Percentiles rank a stretch among this genome's conserved stretches.
Evolutionary conservation across 164 flowering plant genomes (phyloP).

Genomic region (Tetracentron sinense): DNA sequence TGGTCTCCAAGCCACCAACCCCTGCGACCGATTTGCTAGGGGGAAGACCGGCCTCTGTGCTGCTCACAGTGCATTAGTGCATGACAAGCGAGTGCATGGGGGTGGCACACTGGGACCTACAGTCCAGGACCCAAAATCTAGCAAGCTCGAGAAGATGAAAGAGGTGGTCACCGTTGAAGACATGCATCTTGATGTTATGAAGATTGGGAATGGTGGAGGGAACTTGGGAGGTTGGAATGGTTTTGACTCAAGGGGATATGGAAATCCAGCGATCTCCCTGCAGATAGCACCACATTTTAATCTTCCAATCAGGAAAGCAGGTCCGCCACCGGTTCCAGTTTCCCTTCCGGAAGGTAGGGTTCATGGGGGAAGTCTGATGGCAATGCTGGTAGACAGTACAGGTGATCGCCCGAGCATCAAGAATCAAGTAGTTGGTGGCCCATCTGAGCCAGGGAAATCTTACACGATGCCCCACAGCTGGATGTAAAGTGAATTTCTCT

Average conservation of each 20-base stretch:
- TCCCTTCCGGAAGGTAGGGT: conserved; percentile 54
- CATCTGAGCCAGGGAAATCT: conserved; percentile 19
- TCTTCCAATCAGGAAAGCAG: neutral
- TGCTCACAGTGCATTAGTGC: conserved; percentile 69
- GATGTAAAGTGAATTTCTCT: conserved; percentile 15
- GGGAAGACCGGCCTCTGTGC: conserved; percentile 85
- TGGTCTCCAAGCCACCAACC: conserved; percentile 35
- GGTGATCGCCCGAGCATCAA: conserved; percentile 5
- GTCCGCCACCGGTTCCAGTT: conserved; percentile 8
- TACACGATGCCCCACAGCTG: conserved; percentile 21
- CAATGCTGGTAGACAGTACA: conserved; percentile 31
- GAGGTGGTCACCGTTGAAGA: conserved; percentile 29
- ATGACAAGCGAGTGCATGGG: conserved; percentile 90
- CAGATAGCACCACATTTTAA: neutral
- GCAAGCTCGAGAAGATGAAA: conserved; percentile 30
- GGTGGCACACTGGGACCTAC: conserved; percentile 60
- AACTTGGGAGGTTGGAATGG: conserved; percentile 17
- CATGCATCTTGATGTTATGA: conserved; percentile 39
- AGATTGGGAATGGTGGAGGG: conserved; percentile 9
- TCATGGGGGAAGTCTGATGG: conserved; percentile 48
- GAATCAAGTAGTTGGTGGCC: conserved; percentile 14
- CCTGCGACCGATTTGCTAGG: conserved; percentile 78
- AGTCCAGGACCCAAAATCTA: conserved; percentile 27
- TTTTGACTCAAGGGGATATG: conserved; percentile 1
- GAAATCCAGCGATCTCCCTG: neutral